Evolutionary conservation across 2,329 filamentous ascomycete genomes (phyloP).

Genomic region (Trichoderma polysporum): DNA sequence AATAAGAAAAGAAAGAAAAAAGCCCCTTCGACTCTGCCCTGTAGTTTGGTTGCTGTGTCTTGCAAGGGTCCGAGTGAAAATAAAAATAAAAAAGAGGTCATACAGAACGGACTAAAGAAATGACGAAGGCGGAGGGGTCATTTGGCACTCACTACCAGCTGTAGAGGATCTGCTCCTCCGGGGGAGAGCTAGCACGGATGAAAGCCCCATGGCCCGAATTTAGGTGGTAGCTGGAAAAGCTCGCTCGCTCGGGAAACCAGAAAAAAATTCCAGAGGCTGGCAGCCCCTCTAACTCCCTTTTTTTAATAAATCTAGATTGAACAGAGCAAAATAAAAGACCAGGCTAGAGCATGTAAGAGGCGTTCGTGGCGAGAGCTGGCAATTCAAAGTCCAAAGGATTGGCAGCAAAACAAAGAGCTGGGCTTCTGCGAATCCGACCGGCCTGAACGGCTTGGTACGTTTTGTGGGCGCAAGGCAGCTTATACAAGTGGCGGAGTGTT

Average conservation of each 20-base stretch:
- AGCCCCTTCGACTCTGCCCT: neutral
- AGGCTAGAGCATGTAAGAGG: neutral
- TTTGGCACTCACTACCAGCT: conserved; percentile 12
- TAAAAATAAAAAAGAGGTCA: neutral
- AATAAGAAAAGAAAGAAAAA: neutral
- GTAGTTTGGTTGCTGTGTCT: neutral
- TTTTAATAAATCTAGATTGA: neutral
- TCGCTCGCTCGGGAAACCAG: neutral
- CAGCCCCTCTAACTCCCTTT: neutral
- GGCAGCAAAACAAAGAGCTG: neutral
- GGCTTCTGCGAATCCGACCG: neutral
- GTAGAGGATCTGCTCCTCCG: conserved; percentile 21
- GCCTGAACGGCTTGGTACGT: neutral
- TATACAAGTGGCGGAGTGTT: neutral
- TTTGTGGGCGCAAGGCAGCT: neutral
- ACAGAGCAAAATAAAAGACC: neutral
- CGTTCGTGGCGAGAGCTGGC: neutral
- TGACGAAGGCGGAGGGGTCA: conserved; percentile 11
- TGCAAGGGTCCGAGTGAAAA: neutral
- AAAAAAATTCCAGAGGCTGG: neutral
- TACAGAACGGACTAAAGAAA: conserved; percentile 6
- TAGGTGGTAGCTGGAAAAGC: neutral
- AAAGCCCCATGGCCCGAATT: conserved; percentile 17
- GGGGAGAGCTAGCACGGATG: conserved; percentile 19
- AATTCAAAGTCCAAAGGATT: neutral